Evolutionary conservation across 2,329 filamentous ascomycete species (phyloP), one percentile per base, ranked within the genome.

Genomic region (Diaporthe nobilis): DNA sequence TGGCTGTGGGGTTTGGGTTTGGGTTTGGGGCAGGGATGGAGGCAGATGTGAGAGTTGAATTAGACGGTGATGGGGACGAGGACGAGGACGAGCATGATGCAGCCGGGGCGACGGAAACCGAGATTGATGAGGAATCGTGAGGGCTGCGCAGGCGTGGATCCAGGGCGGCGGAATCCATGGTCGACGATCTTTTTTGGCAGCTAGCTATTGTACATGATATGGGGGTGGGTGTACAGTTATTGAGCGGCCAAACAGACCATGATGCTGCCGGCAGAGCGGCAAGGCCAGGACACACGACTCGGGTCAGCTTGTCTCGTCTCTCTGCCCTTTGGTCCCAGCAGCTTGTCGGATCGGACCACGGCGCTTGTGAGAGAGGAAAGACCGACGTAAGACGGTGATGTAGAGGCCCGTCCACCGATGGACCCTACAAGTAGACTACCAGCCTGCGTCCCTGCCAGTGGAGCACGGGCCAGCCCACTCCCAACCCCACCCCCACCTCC

Each of bases 81-180:
- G 75, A 57, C 34, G 71, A 57, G 5, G 68, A 51, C 31, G 67
- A 39, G 10, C 37, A 61, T 37, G 58, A 47, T 5, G 60, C 67
- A 20, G 58, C 58, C 20, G n/a, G 47, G 47, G 58, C 58, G n/a
- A 73, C 58, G 25, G 70, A 72, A 25, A 72, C 75, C 22, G 73
- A 73, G 37, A 76, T 76, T 34, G 74, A 70, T 4, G 74, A 71
- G 34, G 51, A 39, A 61, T 71, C 74, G 70, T 73, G 70, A 28
- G 76, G 42, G 44, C 65, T 73, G 67, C 74, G 76, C 53, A 77
- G 76, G 67, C 76, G 74, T 71, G 76, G 76, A 74, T 77, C 76
- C 44, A 77, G 25, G 5, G 71, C 74, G 39, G 76, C 75, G 42
- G 76, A 74, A 71, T 77, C 76, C 76, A 77, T 77, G 60, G 53